These are phyloP conservation scores for Botrytis elliptica DNA, from an alignment of 2,329 filamentous ascomycete genomes.

Conservation along the genomic window DNA sequence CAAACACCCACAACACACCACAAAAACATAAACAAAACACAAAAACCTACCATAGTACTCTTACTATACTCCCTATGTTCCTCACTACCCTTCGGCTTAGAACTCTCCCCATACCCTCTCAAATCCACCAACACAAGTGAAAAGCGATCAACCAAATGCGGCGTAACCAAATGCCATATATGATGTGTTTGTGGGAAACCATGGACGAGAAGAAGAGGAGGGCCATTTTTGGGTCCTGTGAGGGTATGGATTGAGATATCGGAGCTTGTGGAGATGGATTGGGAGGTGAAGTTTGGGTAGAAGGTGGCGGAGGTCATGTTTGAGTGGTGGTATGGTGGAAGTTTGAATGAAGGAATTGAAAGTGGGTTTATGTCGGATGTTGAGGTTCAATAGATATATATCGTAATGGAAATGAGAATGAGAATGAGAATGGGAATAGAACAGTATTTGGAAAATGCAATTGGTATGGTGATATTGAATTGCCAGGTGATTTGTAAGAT, in stretches of 20 bases:
- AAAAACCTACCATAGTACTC: conserved; percentile 45
- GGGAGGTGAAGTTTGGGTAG: conserved; percentile 4
- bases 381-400: background rate
- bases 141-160: conserved; percentile 43
- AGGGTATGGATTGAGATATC: background rate
- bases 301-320: background rate
- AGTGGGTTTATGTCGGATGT: too few species aligned
- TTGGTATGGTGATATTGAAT: background rate
- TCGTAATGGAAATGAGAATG: background rate
- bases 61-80: conserved; percentile 44
- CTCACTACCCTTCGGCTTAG: conserved; percentile 42
- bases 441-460: background rate
- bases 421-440: background rate
- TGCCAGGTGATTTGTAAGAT: background rate
- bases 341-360: background rate
- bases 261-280: background rate
- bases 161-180: conserved; percentile 51
- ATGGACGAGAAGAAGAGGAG: conserved; percentile 49
- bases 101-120: conserved; percentile 52
- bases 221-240: conserved; percentile 27
- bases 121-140: conserved; percentile 49
- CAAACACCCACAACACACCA: background rate
- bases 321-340: too few species aligned
- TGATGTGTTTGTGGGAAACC: conserved; percentile 53
- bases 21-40: background rate